Evolutionary conservation across 441 rosid species (phyloP).

Genomic region (Eruca vesicaria): DNA sequence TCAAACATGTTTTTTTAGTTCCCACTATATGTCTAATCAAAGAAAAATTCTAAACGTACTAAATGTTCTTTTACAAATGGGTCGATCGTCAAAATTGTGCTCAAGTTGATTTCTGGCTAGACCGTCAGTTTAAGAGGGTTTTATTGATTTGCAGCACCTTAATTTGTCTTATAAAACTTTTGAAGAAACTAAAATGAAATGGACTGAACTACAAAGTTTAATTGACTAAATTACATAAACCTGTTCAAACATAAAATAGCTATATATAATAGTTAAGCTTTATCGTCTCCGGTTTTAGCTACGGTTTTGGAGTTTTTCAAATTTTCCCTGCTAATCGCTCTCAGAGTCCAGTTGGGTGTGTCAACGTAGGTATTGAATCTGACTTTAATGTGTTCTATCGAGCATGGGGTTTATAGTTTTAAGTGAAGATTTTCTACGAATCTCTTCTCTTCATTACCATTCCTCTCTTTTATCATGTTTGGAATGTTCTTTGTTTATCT

Average conservation of each 20-base stretch:
- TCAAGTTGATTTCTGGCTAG: not conserved
- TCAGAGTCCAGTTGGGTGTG: too few relatives aligned
- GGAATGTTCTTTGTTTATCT: too few relatives aligned
- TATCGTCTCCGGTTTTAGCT: too few relatives aligned
- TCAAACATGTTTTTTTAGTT: not conserved
- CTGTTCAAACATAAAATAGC: not conserved
- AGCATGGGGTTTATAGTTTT: too few relatives aligned
- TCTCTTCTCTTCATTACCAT: too few relatives aligned
- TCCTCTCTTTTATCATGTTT: too few relatives aligned
- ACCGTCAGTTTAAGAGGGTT: not conserved
- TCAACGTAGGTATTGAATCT: too few relatives aligned
- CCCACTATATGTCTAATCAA: not conserved
- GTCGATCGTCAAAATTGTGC: not conserved
- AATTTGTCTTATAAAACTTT: not conserved
- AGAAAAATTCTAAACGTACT: not conserved
- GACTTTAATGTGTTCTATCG: too few relatives aligned
- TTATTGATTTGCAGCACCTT: not conserved
- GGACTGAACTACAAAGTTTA: not conserved
- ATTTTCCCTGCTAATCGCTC: too few relatives aligned
- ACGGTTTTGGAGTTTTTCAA: too few relatives aligned
- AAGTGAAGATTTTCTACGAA: too few relatives aligned
- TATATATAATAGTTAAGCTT: too few relatives aligned
- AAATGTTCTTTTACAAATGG: not conserved
- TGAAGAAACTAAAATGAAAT: not conserved
- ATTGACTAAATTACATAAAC: not conserved